phyloP scores from a whole-genome alignment of 1,284 basidiomycete species.

The Microbotryomycetes sp. region DNA sequence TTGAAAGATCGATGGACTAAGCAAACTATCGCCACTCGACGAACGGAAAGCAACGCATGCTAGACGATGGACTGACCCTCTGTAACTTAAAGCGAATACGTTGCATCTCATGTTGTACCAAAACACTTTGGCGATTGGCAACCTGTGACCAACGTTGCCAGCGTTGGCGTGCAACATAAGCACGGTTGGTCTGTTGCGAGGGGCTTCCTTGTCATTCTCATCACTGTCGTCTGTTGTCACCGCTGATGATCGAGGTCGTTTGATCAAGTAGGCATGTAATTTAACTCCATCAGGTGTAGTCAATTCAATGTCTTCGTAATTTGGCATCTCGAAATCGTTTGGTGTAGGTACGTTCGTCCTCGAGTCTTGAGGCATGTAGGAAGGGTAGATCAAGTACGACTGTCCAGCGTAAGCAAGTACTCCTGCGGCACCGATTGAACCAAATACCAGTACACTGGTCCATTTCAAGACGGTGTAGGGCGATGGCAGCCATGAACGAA shows the following conservation, averaged over 20 bases:
- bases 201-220: slow-evolving; percentile 9
- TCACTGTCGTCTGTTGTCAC: slow-evolving; percentile 27
- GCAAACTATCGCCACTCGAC: not conserved
- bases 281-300: slow-evolving; percentile 56
- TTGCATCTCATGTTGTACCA: slow-evolving; percentile 77
- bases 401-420: slow-evolving; percentile 52
- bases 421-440: slow-evolving; percentile 6
- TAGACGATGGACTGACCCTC: slow-evolving; percentile 54
- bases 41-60: not conserved
- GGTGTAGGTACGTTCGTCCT: slow-evolving; percentile 70
- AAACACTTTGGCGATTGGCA: slow-evolving; percentile 83
- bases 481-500: not conserved
- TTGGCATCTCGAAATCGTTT: slow-evolving; percentile 57
- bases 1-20: not conserved
- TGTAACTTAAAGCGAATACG: slow-evolving; percentile 79
- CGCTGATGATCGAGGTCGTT: slow-evolving; percentile 35
- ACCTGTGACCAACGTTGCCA: slow-evolving; percentile 68
- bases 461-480: slow-evolving; percentile 12
- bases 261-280: slow-evolving; percentile 58
- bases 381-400: slow-evolving; percentile 80
- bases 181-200: slow-evolving; percentile 59
- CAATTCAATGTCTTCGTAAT: slow-evolving; percentile 65
- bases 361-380: slow-evolving; percentile 77
- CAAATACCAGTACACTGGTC: slow-evolving; percentile 1
- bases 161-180: slow-evolving; percentile 89